Evolutionary conservation across 768 basidiomycete genomes (phyloP).

Genomic region (Mycena kentingensis): DNA sequence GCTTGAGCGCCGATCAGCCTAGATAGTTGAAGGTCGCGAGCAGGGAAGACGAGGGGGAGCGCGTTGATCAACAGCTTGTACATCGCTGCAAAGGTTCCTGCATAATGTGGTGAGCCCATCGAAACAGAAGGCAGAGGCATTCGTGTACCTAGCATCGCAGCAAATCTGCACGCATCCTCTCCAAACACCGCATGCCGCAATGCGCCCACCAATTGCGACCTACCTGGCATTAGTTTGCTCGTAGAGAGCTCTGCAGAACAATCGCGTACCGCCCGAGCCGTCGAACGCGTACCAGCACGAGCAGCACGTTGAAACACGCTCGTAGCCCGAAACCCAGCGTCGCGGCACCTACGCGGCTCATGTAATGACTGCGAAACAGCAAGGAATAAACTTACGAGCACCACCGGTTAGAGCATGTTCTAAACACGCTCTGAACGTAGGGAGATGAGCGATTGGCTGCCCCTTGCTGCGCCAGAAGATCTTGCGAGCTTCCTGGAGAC

Average conservation of each 20-base stretch:
- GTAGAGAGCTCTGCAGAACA: not conserved
- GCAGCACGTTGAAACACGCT: constrained; percentile 78
- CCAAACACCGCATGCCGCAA: constrained; percentile 86
- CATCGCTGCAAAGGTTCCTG: constrained; percentile 73
- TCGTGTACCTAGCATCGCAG: constrained; percentile 85
- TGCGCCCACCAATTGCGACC: constrained; percentile 47
- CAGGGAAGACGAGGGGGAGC: constrained; percentile 69
- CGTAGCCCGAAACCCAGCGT: constrained; percentile 80
- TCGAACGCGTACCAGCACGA: constrained; percentile 74
- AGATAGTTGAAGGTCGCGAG: constrained; percentile 32
- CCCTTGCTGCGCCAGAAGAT: constrained; percentile 84
- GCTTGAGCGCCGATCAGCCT: constrained; percentile 28
- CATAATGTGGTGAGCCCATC: not conserved
- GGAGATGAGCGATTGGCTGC: constrained; percentile 70
- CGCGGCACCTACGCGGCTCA: constrained; percentile 65
- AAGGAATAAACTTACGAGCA: constrained; percentile 54
- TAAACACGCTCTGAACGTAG: constrained; percentile 63
- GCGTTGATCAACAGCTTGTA: constrained; percentile 83
- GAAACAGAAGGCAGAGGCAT: constrained; percentile 12
- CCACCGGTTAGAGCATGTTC: constrained; percentile 74
- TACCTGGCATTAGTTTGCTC: not conserved
- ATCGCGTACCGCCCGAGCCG: constrained; percentile 60
- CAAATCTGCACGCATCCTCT: constrained; percentile 79
- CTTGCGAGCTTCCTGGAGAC: constrained; percentile 68
- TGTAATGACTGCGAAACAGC: constrained; percentile 1